Evolutionary conservation across 495 filamentous ascomycete genomes (phyloP).

Genomic region (Daldinia caldariorum): DNA sequence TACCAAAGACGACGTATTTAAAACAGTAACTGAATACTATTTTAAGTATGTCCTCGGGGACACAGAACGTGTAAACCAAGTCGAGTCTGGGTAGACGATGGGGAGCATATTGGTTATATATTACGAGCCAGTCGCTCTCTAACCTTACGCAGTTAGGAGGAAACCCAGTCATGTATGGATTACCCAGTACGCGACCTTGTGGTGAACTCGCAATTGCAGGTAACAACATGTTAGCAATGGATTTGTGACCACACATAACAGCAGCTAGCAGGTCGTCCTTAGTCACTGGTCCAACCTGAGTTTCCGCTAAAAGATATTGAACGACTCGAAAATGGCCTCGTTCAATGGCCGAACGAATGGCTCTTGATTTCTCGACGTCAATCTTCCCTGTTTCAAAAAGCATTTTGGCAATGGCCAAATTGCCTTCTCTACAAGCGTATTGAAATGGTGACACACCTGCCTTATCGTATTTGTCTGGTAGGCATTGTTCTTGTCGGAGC

Average conservation of each 20-base stretch:
- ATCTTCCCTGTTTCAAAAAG: neutral
- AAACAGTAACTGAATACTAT: neutral
- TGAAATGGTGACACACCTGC: neutral
- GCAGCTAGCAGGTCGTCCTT: neutral
- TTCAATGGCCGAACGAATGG: neutral
- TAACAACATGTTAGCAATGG: neutral
- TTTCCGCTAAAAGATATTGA: neutral
- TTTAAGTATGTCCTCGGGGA: too few species aligned
- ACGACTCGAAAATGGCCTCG: neutral
- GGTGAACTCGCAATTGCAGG: neutral
- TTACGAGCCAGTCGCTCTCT: neutral
- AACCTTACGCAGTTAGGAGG: neutral
- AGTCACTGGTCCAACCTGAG: neutral
- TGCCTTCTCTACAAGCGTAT: neutral
- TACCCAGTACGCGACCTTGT: too few species aligned
- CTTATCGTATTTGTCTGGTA: neutral
- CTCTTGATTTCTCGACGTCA: neutral
- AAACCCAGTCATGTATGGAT: neutral
- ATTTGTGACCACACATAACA: neutral
- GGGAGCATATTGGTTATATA: neutral
- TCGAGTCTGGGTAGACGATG: neutral
- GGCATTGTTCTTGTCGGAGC: neutral
- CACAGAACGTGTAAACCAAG: neutral
- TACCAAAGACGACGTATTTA: neutral
- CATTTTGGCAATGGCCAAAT: neutral